These are phyloP conservation scores for Ilyonectria destructans DNA, from an alignment of 2,329 filamentous ascomycete species.

Conservation along the genomic window DNA sequence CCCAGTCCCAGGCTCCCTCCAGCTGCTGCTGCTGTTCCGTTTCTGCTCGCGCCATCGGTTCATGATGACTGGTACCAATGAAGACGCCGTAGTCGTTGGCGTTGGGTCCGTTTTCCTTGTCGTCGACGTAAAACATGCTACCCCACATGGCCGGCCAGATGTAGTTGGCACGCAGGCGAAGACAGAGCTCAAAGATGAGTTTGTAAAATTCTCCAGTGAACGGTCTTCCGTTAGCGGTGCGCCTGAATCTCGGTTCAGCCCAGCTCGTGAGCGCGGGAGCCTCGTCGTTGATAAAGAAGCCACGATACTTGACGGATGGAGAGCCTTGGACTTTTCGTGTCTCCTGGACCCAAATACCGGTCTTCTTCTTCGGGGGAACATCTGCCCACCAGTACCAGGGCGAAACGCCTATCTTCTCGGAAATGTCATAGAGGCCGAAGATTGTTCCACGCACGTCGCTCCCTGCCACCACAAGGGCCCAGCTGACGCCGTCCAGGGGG, in stretches of 20 bases:
- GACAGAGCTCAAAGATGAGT: slow-evolving; percentile 79
- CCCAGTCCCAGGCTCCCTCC: slow-evolving; percentile 78
- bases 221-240: not conserved
- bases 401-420: slow-evolving; percentile 72
- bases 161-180: slow-evolving; percentile 81
- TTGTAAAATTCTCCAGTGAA: slow-evolving; percentile 67
- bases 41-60: slow-evolving; percentile 77
- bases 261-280: slow-evolving; percentile 5
- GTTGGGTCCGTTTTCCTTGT: slow-evolving; percentile 77
- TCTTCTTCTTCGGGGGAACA: slow-evolving; percentile 64
- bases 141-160: slow-evolving; percentile 83
- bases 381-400: slow-evolving; percentile 75
- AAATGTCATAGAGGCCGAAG: slow-evolving; percentile 73
- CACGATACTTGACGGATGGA: slow-evolving; percentile 73
- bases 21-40: slow-evolving; percentile 71
- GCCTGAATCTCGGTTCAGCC: not conserved
- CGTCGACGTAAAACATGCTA: slow-evolving; percentile 81
- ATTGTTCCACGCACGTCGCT: slow-evolving; percentile 74
- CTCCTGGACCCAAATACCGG: slow-evolving; percentile 64
- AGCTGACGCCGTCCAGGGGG: slow-evolving; percentile 59
- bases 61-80: slow-evolving; percentile 81
- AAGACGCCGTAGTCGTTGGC: slow-evolving; percentile 84
- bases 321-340: slow-evolving; percentile 56
- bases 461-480: slow-evolving; percentile 70
- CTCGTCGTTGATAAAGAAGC: slow-evolving; percentile 71